Evolutionary conservation across 2,329 filamentous ascomycete species (phyloP), one percentile per base, ranked within the genome.

Genomic region (Hypoxylon sp.): DNA sequence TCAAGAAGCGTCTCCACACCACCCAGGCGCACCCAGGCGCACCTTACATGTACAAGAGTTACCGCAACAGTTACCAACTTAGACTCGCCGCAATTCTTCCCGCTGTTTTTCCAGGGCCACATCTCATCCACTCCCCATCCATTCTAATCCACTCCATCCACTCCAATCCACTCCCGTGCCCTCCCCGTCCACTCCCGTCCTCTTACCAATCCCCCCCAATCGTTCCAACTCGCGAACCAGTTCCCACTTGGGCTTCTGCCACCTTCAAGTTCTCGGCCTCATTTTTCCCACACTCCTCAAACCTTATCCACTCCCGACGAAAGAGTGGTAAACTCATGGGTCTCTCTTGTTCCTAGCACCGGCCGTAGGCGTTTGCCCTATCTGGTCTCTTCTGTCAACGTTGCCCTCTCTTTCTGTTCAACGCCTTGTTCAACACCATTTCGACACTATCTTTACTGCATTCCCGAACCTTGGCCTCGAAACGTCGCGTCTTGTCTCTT

Each of bases 181-280:
- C 29, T 58, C 61, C 65, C 59, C 58, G 59, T 67, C 63, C 67
- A 64, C 47, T 69, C 64, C 64, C 67, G 56, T 65, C 48, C 52
- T 61, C 39, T 55, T 62, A 47, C 67, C 59, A 59, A 58, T 61
- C 35, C 47, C 51, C 60, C 37, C 42, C 58, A 21, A 55, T 56
- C 39, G 50, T 62, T 65, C 72, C 67, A 61, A 66, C 65, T 67
- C 55, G 64, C 67, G 47, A 65, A 56, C 65, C 62, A 65, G 63
- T 69, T 71, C 64, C 71, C 66, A 73, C 71, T 68, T 71, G 53
- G 68, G 54, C 59, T 66, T 54, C 59, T 67, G 31, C 59, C 62
- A 64, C 57, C 53, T 66, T 66, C 57, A 68, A 60, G 59, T 69
- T 73, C 71, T 73, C 71, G 71, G 71, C 71, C 69, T 73, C 69